phyloP scores from a whole-genome alignment of 2,329 filamentous ascomycete genomes.

The Alternaria angustiovoidea region DNA sequence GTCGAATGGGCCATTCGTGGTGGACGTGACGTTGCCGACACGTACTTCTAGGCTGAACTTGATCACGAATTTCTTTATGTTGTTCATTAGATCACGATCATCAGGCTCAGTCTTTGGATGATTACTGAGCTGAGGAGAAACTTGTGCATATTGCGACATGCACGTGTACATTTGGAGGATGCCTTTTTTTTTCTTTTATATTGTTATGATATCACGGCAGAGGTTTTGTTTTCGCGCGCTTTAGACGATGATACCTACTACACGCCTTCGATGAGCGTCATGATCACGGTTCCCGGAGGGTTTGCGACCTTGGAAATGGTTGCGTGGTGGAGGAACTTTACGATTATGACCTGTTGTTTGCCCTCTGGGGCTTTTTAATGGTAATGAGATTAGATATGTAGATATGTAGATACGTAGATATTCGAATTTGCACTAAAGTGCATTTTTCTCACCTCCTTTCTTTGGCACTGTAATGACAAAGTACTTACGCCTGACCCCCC shows the following conservation, averaged over 20 bases:
- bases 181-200: not conserved
- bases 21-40: conserved; percentile 47
- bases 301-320: not conserved
- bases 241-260: conserved; percentile 4
- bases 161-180: not conserved
- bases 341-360: conserved; percentile 20
- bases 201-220: conserved; percentile 8
- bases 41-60: conserved; percentile 37
- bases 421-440: not conserved
- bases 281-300: conserved; percentile 25
- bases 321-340: conserved; percentile 6
- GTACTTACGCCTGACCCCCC: too few relatives aligned
- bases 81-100: conserved; percentile 4
- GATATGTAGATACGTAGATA: not conserved
- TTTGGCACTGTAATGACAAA: not conserved
- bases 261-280: conserved; percentile 41
- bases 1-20: conserved; percentile 49
- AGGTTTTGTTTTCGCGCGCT: conserved; percentile 18
- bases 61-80: not conserved
- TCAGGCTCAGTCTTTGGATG: not conserved
- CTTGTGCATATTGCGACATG: not conserved
- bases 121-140: not conserved
- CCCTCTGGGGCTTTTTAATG: conserved; percentile 6
- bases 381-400: conserved; percentile 7
- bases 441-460: not conserved